Evolutionary conservation across 768 basidiomycete species (phyloP), one percentile per base, ranked within the genome.

Genomic region (Naganishia friedmannii): DNA sequence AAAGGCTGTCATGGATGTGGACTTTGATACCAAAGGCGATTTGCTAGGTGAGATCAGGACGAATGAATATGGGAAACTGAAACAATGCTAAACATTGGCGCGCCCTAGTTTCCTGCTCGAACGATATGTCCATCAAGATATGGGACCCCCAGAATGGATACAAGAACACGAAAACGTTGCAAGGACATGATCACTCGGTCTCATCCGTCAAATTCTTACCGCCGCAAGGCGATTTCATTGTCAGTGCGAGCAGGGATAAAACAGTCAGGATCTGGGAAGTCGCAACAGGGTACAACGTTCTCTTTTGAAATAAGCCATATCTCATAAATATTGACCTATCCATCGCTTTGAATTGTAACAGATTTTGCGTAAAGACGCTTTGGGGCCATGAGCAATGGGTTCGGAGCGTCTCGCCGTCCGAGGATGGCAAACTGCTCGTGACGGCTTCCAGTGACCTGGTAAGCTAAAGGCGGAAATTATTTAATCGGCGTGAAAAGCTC

Each of bases 121-220:
- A 89, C 65, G 93, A 95, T 82, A 84, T 94, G 58, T 91, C 91
- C 75, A 88, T 95, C 83, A 93, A 93, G 82, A 85, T 95, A 70
- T 95, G 93, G 93, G 91, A 93, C 80, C 87, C 89, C 19, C 86
- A 88, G 73, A 90, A 92, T 79, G 91, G 92, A 75, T 94, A 91
- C 85, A 92, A 91, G 83, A 93, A 92, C 79, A 85, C 85, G 69
- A 90, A 90, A 81, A 93, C 92, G 2, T 83, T 94, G 58, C 87
- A 89, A 68, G 93, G 92, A 9, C 93, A 95, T 76, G 93, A 95
- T 79, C 93, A 95, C 80, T 88, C 90, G 15, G 90, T 95, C 57
- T 93, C 93, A 13, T 87, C 88, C 31, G 92, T 89, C 1, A 86
- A 88, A 23, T 95, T 94, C 78, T 32, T 69, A 17, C 84, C 93